These are phyloP conservation scores for Starmera dryadoides DNA, from an alignment of 805 yeast species.

Conservation along the genomic window DNA sequence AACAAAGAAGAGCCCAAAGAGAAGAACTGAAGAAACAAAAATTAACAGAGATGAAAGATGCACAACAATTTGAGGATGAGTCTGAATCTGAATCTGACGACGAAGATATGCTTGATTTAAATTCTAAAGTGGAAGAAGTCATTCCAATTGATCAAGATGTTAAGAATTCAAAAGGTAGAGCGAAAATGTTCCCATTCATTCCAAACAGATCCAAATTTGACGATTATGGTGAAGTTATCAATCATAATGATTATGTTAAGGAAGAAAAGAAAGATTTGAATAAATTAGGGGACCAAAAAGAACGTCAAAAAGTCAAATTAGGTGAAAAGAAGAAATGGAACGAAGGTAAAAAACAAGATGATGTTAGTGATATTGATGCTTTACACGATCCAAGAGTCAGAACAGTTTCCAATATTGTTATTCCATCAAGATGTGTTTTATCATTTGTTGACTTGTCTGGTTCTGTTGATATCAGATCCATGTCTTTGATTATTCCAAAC, in stretches of 20 bases:
- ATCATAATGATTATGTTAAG: conserved; percentile 52
- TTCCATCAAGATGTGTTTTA: conserved; percentile 60
- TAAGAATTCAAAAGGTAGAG: conserved; percentile 19
- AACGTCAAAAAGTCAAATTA: conserved; percentile 18
- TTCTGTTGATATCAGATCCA: conserved; percentile 74
- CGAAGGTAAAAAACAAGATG: conserved; percentile 39
- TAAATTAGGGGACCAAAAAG: conserved; percentile 20
- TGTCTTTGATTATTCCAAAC: conserved; percentile 67
- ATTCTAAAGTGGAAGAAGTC: conserved; percentile 23
- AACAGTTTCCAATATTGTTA: conserved; percentile 21
- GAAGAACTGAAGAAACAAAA: conserved; percentile 23
- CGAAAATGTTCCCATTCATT: conserved; percentile 71
- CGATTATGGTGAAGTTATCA: conserved; percentile 81
- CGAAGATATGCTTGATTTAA: conserved; percentile 20
- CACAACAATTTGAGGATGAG: conserved; percentile 19
- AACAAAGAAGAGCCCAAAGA: conserved; percentile 35
- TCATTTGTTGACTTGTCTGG: conserved; percentile 80
- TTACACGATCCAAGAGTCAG: conserved; percentile 45
- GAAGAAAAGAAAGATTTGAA: conserved; percentile 38
- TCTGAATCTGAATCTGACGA: conserved; percentile 18
- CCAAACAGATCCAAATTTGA: conserved; percentile 57
- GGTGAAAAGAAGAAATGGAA: conserved; percentile 31
- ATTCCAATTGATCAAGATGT: conserved; percentile 27
- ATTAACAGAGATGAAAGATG: conserved; percentile 20
- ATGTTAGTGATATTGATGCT: conserved; percentile 42